Conservation (phyloP, 768 basidiomycete genomes). For the Ephemerocybe angulata region DNA sequence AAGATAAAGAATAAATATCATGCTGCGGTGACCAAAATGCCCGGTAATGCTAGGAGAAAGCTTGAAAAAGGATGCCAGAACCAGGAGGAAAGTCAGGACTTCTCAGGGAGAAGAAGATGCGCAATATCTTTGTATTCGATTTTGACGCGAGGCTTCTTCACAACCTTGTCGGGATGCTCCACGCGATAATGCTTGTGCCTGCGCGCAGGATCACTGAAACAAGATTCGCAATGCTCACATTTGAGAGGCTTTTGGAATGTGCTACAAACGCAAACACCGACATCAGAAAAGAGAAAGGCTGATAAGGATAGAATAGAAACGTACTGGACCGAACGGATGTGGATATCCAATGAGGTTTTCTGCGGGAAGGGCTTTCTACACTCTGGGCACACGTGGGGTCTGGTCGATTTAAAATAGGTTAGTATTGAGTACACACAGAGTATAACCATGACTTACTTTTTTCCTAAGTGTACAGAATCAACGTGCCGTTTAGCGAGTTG, state of each 20-base stretch:
- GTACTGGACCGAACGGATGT: conserved; percentile 48
- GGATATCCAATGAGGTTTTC: conserved; percentile 57
- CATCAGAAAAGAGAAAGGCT: background rate
- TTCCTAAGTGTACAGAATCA: conserved; percentile 56
- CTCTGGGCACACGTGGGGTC: conserved; percentile 48
- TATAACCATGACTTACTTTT: conserved; percentile 42
- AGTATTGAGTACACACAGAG: background rate
- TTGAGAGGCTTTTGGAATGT: conserved; percentile 55
- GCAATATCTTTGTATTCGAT: conserved; percentile 4
- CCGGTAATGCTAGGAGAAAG: too few relatives aligned
- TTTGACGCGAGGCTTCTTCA: conserved; percentile 9
- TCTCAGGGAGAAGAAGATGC: background rate
- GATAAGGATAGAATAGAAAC: conserved; percentile 9
- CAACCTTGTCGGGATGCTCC: conserved; percentile 8
- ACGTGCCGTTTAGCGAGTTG: conserved; percentile 70
- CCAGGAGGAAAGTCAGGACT: background rate
- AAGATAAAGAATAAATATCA: background rate
- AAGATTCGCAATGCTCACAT: conserved; percentile 44
- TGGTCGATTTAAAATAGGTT: conserved; percentile 17
- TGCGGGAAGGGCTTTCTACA: conserved; percentile 55
- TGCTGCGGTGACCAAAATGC: too few relatives aligned
- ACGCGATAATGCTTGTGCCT: conserved; percentile 41
- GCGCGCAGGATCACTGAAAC: conserved; percentile 64
- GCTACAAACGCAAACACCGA: conserved; percentile 28
- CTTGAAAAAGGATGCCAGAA: too few relatives aligned